Evolutionary conservation across 805 yeast species (phyloP), one percentile per base, ranked within the genome.

Genomic region (Nakazawaea ishiwadae): DNA sequence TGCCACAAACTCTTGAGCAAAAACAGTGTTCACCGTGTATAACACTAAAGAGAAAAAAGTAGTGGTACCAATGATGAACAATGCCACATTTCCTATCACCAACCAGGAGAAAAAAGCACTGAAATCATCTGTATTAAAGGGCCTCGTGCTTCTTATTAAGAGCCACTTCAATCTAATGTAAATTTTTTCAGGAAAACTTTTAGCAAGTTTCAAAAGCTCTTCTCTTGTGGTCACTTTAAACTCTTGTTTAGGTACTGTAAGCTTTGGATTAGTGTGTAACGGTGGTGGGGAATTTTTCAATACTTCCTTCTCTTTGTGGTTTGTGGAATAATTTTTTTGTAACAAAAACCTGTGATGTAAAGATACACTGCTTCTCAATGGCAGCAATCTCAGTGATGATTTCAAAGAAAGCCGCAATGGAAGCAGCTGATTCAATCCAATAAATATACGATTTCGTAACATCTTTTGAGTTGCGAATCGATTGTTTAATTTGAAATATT

Each of bases 51-150:
- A 89, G 20, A 87, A 77, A 57, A 91, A 91, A 1, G 98, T 88
- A 1, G 99, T 93, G 9, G 99, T 91, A 8, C 91, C 97, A 19
- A 90, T 62, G 16, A 88, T 65, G 40, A 93, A 72, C 63, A 95
- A 68, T 7, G 87, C 59, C 2, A 84, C 81, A 54, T 93, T 91
- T 3, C 96, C 95, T 56, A 93, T 81, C 37, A 93, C 74, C 21
- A 93, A 65, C 96, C 98, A 90, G 5, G 96, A 85, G 44, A 91
- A 77, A 47, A 93, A 71, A 3, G 98, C 98, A 27, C 88, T 76
- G 42, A 89, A 74, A 54, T 91, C 97, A 61, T 93, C 98, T n/a
- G 85, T 77, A 56, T 84, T 90, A 65, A 87, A 86, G 1, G 96
- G 96, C 14, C 95, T 70, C 49, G 79, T 77, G 10, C 87, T 84